A percentile compares a stretch with the other conserved stretches of the same genome.
Conservation (phyloP, 495 filamentous ascomycete species). For the Apodospora peruviana region DNA sequence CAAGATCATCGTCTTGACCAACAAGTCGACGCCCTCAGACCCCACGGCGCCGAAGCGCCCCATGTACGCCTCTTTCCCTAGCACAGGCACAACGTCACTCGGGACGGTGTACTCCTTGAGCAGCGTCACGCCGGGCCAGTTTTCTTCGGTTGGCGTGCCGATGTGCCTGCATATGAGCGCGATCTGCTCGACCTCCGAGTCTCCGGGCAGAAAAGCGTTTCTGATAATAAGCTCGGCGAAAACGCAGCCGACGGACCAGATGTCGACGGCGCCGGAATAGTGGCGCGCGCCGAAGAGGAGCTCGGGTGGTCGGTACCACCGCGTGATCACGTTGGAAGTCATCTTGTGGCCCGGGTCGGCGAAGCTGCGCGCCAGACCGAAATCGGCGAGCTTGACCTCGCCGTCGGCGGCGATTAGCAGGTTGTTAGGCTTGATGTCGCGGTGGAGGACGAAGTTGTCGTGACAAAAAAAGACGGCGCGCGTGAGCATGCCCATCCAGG, state of each 20-base stretch:
- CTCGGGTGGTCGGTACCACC: conserved; percentile 95
- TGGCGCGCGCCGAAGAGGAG: conserved; percentile 82
- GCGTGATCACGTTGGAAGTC: conserved; percentile 93
- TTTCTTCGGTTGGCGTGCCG: conserved; percentile 88
- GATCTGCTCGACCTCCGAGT: conserved; percentile 69
- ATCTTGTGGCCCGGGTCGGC: conserved; percentile 82
- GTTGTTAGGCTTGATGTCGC: conserved; percentile 99
- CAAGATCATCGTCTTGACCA: conserved; percentile 78
- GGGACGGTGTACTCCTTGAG: conserved; percentile 70
- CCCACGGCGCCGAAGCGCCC: conserved; percentile 71
- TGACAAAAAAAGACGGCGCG: conserved; percentile 96
- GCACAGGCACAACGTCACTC: conserved; percentile 55
- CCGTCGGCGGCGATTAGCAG: conserved; percentile 88
- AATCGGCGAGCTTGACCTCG: conserved; percentile 94
- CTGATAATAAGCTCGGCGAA: conserved; percentile 87
- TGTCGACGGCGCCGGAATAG: conserved; percentile 85
- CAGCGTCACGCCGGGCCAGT: conserved; percentile 87
- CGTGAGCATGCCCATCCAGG: conserved; percentile 97
- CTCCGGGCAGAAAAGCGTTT: conserved; percentile 68
- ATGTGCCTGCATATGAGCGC: conserved; percentile 74
- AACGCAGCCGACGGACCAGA: conserved; percentile 93
- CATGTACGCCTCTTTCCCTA: conserved; percentile 63
- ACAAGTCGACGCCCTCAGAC: conserved; percentile 72
- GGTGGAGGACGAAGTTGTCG: conserved; percentile 86
- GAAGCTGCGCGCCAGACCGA: conserved; percentile 85